Base-by-base conservation (phyloP, 805 yeast genomes). In the Candida ovalis region DNA sequence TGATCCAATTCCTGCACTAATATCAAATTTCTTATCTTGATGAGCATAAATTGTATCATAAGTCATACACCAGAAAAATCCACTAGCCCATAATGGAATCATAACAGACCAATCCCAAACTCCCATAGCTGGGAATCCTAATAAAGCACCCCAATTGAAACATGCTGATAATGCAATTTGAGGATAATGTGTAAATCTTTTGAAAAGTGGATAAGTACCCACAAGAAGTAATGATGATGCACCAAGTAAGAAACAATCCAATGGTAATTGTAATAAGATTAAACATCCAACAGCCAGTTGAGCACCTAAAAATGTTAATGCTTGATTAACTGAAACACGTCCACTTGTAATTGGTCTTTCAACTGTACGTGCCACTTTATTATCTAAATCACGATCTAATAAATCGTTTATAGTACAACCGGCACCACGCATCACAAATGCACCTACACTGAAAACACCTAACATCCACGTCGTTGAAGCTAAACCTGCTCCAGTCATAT, bases 31-130 rank as follows among this genome's bases (percentile, higher is more conserved):
- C 69, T 94, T 94, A 68, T 94, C 99, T 70, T 94, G 99, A 64
- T 94, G 99, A 0, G 99, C 99, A 66, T 94, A 94, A 36, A 94
- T 80, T 2, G 99, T 89, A 66, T 94, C 99, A 68, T 94, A 94
- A 45, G 84, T 83, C 91, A 94, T 88, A 56, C 96, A 84, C 99
- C 99, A 94, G 47, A 84, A 74, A 61, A 83, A 86, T 41, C 89
- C 82, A 17, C 96, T 80, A 3, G 81, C 63, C 59, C 84, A 88
- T 43, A 94, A 71, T 0, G 97, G 88, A 3, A 80, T 70, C 81
- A 91, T 91, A 4, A 89, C 85, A 9, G 81, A 69, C 72, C 80
- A 75, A 58, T 85, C 78, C 77, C 92, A 77, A 3, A 92, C 80
- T 0, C 95, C 96, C 81, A 94, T 88, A 1, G 98, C 98, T 8